These are phyloP conservation scores for Lactuca saligna DNA, from an alignment of 129 eudicot genomes.

Conservation along the genomic window DNA sequence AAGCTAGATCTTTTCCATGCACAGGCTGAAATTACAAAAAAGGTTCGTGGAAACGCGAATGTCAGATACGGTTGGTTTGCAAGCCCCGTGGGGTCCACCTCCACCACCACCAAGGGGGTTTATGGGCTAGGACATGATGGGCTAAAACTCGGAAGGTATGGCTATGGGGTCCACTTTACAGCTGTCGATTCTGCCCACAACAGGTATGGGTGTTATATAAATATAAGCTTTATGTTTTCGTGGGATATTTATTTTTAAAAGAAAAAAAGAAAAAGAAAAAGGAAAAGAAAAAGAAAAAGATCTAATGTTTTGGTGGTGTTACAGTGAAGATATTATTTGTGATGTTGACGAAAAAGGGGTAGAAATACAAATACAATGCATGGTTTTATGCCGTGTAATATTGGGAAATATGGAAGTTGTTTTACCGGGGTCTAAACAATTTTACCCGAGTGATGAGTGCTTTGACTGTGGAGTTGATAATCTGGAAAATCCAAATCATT, in stretches of 20 bases:
- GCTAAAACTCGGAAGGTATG: slow-evolving; percentile 46
- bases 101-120: slow-evolving; percentile 25
- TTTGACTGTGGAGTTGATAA: slow-evolving; percentile 72
- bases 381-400: slow-evolving; percentile 64
- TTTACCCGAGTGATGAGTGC: slow-evolving; percentile 48
- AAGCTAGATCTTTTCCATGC: slow-evolving; percentile 55
- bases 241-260: too few relatives aligned
- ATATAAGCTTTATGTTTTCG: slow-evolving; percentile 7
- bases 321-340: slow-evolving; percentile 49
- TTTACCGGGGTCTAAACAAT: slow-evolving; percentile 51
- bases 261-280: too few relatives aligned
- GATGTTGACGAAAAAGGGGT: slow-evolving; percentile 68
- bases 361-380: slow-evolving; percentile 30
- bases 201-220: slow-evolving; percentile 34
- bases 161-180: slow-evolving; percentile 59
- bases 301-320: slow-evolving; percentile 19
- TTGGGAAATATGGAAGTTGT: slow-evolving; percentile 62
- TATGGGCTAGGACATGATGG: slow-evolving; percentile 52
- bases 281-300: neutral
- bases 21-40: slow-evolving; percentile 60
- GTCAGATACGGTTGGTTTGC: slow-evolving; percentile 58
- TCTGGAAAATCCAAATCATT: slow-evolving; percentile 48
- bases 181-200: slow-evolving; percentile 36
- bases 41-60: slow-evolving; percentile 52
- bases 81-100: slow-evolving; percentile 32